These are phyloP conservation scores for Saccharomycopsis javanensis DNA, from an alignment of 805 yeast genomes.

Conservation along the genomic window DNA sequence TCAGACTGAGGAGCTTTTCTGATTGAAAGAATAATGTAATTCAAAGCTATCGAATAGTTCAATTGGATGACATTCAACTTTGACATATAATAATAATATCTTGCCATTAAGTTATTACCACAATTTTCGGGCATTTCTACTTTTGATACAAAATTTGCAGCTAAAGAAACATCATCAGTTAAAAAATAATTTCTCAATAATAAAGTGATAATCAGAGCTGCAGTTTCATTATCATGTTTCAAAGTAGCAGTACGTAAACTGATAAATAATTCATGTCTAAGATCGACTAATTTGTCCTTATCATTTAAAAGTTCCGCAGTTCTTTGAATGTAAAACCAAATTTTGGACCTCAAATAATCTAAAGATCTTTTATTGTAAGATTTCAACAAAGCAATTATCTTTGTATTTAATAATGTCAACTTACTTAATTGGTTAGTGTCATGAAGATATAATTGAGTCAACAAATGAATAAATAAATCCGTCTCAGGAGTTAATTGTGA, in stretches of 20 bases:
- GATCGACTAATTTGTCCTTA: conserved; percentile 37
- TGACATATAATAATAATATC: conserved; percentile 88
- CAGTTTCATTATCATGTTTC: conserved; percentile 87
- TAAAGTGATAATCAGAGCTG: conserved; percentile 78
- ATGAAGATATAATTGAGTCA: conserved; percentile 67
- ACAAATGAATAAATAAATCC: conserved; percentile 67
- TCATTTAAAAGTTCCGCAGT: conserved; percentile 51
- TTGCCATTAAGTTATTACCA: conserved; percentile 78
- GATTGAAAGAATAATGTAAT: conserved; percentile 85
- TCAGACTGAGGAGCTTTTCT: conserved; percentile 92
- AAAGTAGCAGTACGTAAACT: conserved; percentile 82
- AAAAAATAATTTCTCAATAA: conserved; percentile 71
- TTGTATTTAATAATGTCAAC: conserved; percentile 44
- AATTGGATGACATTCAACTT: conserved; percentile 84
- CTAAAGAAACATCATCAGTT: conserved; percentile 75
- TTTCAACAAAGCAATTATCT: conserved; percentile 41
- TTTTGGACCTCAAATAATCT: conserved; percentile 79
- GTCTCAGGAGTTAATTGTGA: conserved; percentile 60
- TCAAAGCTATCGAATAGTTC: conserved; percentile 84
- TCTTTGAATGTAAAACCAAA: conserved; percentile 86
- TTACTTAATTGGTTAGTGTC: conserved; percentile 45
- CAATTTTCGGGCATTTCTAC: conserved; percentile 80
- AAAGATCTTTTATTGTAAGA: conserved; percentile 70
- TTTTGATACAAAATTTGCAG: conserved; percentile 81
- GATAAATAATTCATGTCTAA: conserved; percentile 60